Evolutionary conservation across 1,284 basidiomycete genomes (phyloP).

Genomic region (Waitea zeae): DNA sequence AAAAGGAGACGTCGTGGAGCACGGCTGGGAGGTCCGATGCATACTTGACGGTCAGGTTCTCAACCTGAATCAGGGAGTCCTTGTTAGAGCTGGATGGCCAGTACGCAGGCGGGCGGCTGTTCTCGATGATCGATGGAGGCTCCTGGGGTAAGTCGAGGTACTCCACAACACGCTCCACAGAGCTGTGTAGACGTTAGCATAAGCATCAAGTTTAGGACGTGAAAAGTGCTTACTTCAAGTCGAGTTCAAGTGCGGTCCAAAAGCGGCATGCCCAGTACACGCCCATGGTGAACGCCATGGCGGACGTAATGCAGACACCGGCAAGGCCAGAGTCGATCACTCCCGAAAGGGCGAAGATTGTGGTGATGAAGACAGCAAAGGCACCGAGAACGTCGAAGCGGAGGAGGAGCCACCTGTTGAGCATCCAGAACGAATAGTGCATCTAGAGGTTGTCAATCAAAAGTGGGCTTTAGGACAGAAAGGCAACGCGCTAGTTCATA

Average conservation of each 20-base stretch:
- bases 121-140: slow-evolving; percentile 9
- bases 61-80: slow-evolving; percentile 35
- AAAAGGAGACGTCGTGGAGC: slow-evolving; percentile 58
- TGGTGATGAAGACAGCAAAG: slow-evolving; percentile 45
- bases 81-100: slow-evolving; percentile 18
- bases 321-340: slow-evolving; percentile 59
- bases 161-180: slow-evolving; percentile 68
- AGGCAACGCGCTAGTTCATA: too few species aligned
- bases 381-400: slow-evolving; percentile 67
- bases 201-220: background rate
- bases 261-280: slow-evolving; percentile 60
- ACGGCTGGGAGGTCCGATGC: slow-evolving; percentile 74
- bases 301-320: slow-evolving; percentile 73
- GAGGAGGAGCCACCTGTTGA: slow-evolving; percentile 59
- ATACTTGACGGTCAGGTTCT: slow-evolving; percentile 70
- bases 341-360: slow-evolving; percentile 57
- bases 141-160: background rate
- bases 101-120: slow-evolving; percentile 11
- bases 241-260: slow-evolving; percentile 40
- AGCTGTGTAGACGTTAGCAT: slow-evolving; percentile 31
- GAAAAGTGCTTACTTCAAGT: slow-evolving; percentile 40
- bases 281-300: slow-evolving; percentile 36
- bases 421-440: slow-evolving; percentile 72
- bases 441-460: slow-evolving; percentile 30
- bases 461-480: too few species aligned